Evolutionary conservation across 2,329 filamentous ascomycete genomes (phyloP), one percentile per base, ranked within the genome.

Genomic region (Pseudovirgaria hyperparasitica): DNA sequence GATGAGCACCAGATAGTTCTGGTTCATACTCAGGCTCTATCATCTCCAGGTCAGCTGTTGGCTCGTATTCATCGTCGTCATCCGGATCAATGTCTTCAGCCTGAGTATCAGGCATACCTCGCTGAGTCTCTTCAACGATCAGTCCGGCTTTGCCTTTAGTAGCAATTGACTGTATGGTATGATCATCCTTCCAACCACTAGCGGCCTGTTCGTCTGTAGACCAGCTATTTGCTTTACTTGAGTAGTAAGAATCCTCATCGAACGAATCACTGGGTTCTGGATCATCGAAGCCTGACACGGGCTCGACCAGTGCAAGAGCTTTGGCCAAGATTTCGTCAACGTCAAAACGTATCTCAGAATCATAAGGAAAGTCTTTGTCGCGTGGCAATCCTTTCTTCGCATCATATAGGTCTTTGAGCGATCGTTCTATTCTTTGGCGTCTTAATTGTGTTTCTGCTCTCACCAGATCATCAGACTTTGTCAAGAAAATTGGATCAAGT

Each of bases 191-290:
- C n/a, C n/a, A n/a, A n/a, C n/a, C n/a, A n/a, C n/a, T n/a, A n/a
- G n/a, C n/a, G n/a, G n/a, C n/a, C n/a, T n/a, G n/a, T 31, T 57
- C 52, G 35, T 65, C 62, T 49, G 69, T 63, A 48, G 70, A 58
- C 37, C 85, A 92, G 52, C 86, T 81, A 62, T 86, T 77, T 37
- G 69, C 70, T 60, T 79, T 82, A 58, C 86, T 94, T 40, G 87
- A 94, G 63, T 96, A 94, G 56, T 92, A 92, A 21, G 85, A 90
- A 48, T 92, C 85, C 52, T 92, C 79, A 57, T 94, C 85, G 59
- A 85, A 82, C 19, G 82, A 90, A 54, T 87, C 82, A 67, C 67
- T 80, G 47, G 70, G 67, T 52, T 73, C 72, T 46, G 63, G 64
- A 54, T 76, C 64, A 19, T 40, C 57, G 36, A 70, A 61, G 46